Conservation (phyloP, 148 eudicot genomes). For the Camellia japonica region DNA sequence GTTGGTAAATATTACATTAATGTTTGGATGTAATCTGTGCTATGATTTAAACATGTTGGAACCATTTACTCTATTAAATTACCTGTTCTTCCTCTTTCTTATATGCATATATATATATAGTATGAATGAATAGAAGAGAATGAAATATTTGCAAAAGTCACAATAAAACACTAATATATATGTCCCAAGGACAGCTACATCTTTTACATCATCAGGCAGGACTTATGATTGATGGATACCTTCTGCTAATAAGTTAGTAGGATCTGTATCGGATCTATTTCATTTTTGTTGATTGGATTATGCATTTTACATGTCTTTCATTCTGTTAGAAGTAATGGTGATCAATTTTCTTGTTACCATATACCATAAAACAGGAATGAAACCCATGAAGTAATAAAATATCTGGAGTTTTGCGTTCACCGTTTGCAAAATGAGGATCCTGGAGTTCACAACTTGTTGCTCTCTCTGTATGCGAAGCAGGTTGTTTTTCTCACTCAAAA, state of each 20-base stretch:
- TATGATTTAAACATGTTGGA: not conserved
- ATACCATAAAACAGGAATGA: slow-evolving; percentile 68
- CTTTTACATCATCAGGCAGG: slow-evolving; percentile 5
- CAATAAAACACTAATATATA: not conserved
- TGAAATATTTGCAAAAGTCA: not conserved
- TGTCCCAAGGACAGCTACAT: not conserved
- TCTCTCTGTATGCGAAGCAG: slow-evolving; percentile 94
- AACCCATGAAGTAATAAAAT: slow-evolving; percentile 96
- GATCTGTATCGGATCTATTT: not conserved
- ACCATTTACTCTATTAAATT: no score
- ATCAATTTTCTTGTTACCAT: not conserved
- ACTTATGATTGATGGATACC: not conserved
- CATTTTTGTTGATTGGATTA: not conserved
- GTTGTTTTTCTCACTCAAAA: slow-evolving; percentile 28
- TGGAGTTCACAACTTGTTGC: slow-evolving; percentile 92
- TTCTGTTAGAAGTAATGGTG: not conserved
- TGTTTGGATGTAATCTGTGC: not conserved
- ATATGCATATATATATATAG: no score
- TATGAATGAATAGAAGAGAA: not conserved
- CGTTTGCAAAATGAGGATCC: slow-evolving; percentile 92
- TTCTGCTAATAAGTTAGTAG: not conserved
- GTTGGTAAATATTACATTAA: not conserved
- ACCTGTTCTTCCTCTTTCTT: no score
- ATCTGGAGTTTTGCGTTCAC: slow-evolving; percentile 90
- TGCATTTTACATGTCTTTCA: not conserved